Evolutionary conservation across 169 alveolate species (phyloP).

Genomic region (Plasmodium vivax): DNA sequence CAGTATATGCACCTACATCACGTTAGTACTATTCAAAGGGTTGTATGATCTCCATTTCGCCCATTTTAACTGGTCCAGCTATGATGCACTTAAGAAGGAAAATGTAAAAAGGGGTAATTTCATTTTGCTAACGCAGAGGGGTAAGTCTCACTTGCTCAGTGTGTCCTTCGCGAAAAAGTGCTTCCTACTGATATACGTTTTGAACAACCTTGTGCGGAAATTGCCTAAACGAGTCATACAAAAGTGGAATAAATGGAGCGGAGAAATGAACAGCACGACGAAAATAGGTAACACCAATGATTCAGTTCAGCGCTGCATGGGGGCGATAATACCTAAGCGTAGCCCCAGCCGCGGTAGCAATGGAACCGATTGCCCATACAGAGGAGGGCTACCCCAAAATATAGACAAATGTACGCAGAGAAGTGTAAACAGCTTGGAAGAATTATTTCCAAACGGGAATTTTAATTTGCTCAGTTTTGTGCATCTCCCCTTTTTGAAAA

Average conservation of each 20-base stretch:
- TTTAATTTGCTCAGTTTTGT: conserved; percentile 11
- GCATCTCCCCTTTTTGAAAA: conserved; percentile 14
- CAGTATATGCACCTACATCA: conserved; percentile 1
- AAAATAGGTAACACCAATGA: neutral
- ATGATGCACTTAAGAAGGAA: neutral
- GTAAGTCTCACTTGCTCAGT: neutral
- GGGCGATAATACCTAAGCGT: neutral
- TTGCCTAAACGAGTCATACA: neutral
- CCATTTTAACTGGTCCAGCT: conserved; percentile 1
- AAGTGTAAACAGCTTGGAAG: neutral
- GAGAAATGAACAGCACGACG: neutral
- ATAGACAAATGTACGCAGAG: neutral
- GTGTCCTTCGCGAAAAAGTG: conserved; percentile 38
- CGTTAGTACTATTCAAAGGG: neutral
- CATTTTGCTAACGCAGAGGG: neutral
- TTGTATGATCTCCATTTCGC: neutral
- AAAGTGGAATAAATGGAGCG: neutral
- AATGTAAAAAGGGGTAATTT: neutral
- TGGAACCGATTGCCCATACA: neutral
- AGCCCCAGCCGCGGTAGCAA: neutral
- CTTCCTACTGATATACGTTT: conserved; percentile 4
- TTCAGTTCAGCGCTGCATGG: neutral
- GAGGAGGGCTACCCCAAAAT: neutral
- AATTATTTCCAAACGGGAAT: conserved; percentile 19
- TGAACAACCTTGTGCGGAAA: conserved; percentile 26